These are phyloP conservation scores for Pseudogymnoascus sp. DNA, from an alignment of 2,329 filamentous ascomycete genomes.

Conservation along the genomic window DNA sequence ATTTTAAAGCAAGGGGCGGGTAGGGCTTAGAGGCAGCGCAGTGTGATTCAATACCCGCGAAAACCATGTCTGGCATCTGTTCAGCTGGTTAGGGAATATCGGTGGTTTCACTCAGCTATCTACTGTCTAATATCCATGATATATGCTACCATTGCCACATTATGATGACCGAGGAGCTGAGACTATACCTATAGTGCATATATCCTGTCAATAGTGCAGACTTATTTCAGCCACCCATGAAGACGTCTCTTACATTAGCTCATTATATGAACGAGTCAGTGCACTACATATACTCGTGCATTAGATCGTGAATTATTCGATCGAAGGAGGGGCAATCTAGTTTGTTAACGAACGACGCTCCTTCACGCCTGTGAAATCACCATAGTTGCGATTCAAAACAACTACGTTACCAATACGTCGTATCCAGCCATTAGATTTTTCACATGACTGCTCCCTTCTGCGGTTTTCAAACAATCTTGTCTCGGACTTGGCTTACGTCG, in stretches of 20 bases:
- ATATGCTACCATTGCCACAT: background rate
- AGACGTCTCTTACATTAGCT: background rate
- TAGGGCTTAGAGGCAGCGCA: background rate
- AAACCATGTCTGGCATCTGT: background rate
- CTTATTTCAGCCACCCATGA: background rate
- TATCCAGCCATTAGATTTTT: background rate
- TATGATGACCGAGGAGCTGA: background rate
- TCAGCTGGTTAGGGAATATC: conserved; percentile 3
- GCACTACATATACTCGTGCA: background rate
- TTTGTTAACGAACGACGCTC: background rate
- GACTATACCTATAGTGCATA: background rate
- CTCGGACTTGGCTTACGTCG: background rate
- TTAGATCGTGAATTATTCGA: background rate
- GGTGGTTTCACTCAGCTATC: background rate
- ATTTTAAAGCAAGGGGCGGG: background rate
- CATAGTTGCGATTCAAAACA: background rate
- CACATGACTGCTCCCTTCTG: background rate
- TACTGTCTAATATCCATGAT: background rate
- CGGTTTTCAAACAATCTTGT: background rate
- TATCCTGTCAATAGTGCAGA: background rate
- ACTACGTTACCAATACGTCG: background rate
- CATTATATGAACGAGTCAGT: background rate
- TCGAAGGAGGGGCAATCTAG: background rate
- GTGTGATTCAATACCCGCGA: background rate
- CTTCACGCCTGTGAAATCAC: background rate